Percentiles rank a stretch among this genome's conserved stretches.
Evolutionary conservation across 2,329 filamentous ascomycete species (phyloP).

Genomic region (Sclerotinia spermophila): DNA sequence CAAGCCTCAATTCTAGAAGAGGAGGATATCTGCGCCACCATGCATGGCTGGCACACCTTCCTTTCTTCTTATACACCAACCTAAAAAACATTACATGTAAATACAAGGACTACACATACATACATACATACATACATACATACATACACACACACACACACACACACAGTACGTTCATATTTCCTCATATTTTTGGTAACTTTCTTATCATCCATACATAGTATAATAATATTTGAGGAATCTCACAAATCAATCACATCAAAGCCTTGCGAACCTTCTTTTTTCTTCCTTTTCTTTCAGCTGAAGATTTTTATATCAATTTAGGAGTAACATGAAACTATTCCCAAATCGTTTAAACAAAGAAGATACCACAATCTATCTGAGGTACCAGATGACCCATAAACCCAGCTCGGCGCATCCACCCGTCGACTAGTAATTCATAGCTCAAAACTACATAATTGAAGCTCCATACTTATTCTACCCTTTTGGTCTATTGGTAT

Average conservation of each 20-base stretch:
- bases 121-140: no score
- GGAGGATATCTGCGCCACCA: constrained; percentile 2
- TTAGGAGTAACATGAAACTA: not conserved
- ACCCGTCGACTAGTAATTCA: not conserved
- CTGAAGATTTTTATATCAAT: not conserved
- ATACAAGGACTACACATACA: constrained; percentile 4
- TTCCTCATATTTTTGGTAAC: not conserved
- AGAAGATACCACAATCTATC: not conserved
- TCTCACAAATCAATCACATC: not conserved
- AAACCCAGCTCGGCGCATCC: constrained; percentile 13
- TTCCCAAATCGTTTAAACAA: not conserved
- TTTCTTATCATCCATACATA: not conserved
- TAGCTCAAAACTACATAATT: not conserved
- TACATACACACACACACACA: no score
- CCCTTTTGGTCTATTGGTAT: not conserved
- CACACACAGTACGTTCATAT: no score
- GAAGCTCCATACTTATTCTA: not conserved
- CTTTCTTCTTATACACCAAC: not conserved
- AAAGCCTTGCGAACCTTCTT: no score
- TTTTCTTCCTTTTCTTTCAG: not conserved
- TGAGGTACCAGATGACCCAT: not conserved
- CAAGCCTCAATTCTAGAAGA: constrained; percentile 8
- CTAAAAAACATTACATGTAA: not conserved
- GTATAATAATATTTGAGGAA: not conserved
- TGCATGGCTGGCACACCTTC: constrained; percentile 4